phyloP scores from a whole-genome alignment of 805 yeast genomes.

The Ogataea zsoltii region DNA sequence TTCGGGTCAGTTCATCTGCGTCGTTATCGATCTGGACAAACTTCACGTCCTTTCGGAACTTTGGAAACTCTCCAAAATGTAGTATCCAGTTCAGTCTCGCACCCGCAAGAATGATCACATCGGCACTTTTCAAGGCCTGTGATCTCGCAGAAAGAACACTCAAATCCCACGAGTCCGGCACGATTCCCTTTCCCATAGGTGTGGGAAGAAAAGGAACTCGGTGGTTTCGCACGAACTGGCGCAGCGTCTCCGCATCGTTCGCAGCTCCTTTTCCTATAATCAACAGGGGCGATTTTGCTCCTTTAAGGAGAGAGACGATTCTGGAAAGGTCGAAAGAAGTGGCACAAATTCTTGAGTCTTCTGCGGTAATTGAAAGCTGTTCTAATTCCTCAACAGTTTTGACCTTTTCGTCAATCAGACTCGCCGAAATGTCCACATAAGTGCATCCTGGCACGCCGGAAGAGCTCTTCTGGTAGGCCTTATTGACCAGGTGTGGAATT shows the following conservation, averaged over 20 bases:
- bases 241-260: conserved; percentile 38
- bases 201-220: conserved; percentile 64
- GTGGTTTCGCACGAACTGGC: conserved; percentile 42
- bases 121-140: conserved; percentile 55
- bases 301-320: conserved; percentile 37
- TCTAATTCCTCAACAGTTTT: too few species aligned
- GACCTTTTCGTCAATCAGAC: conserved; percentile 38
- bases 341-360: too few species aligned
- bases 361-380: too few species aligned
- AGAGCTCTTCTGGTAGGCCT: conserved; percentile 46
- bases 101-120: conserved; percentile 60
- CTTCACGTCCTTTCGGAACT: conserved; percentile 44
- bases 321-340: conserved; percentile 21
- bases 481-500: conserved; percentile 42
- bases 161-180: conserved; percentile 46
- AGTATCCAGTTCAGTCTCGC: conserved; percentile 75
- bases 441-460: conserved; percentile 61
- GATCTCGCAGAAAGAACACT: conserved; percentile 69
- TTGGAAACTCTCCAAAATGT: conserved; percentile 63
- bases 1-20: conserved; percentile 46
- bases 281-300: conserved; percentile 50
- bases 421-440: conserved; percentile 67
- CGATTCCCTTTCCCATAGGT: conserved; percentile 78
- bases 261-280: conserved; percentile 71
- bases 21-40: conserved; percentile 59